Percentiles rank a stretch among this genome's conserved stretches.
Evolutionary conservation across 768 basidiomycete genomes (phyloP).

Genomic region (Russula brevipes): DNA sequence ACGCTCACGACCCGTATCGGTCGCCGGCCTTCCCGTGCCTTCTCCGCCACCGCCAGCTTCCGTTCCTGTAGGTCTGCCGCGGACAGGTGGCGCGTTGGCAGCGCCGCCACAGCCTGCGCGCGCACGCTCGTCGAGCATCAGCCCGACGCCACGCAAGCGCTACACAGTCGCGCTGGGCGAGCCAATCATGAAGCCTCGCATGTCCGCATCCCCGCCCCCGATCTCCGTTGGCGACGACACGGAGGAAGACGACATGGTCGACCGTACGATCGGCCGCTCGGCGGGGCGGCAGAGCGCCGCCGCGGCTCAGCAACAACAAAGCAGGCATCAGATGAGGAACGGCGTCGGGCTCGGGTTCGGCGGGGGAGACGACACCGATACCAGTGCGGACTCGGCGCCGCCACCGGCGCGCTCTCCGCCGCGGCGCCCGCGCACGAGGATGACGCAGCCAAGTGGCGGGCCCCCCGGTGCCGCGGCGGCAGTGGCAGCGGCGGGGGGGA

Average conservation of each 20-base stretch:
- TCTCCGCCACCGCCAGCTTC: conserved; percentile 22
- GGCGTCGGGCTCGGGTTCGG: conserved; percentile 25
- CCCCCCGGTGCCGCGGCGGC: not conserved
- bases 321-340: conserved; percentile 25
- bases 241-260: conserved; percentile 35
- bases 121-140: conserved; percentile 53
- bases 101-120: conserved; percentile 42
- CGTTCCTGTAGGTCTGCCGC: conserved; percentile 17
- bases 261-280: conserved; percentile 50
- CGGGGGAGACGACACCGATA: conserved; percentile 15
- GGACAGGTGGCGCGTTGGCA: not conserved
- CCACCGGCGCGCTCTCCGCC: not conserved
- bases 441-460: not conserved
- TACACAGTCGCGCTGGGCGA: conserved; percentile 83
- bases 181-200: conserved; percentile 44
- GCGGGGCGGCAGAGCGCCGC: conserved; percentile 41
- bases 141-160: conserved; percentile 65
- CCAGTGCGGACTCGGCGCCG: conserved; percentile 8
- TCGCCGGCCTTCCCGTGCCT: conserved; percentile 41
- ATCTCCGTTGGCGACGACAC: conserved; percentile 20
- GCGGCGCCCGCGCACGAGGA: conserved; percentile 1
- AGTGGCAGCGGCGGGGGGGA: not conserved
- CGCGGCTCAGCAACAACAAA: conserved; percentile 5
- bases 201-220: conserved; percentile 26
- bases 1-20: conserved; percentile 41